Evolutionary conservation across 768 basidiomycete genomes (phyloP), one percentile per base, ranked within the genome.

Genomic region (Trametes meyenii): DNA sequence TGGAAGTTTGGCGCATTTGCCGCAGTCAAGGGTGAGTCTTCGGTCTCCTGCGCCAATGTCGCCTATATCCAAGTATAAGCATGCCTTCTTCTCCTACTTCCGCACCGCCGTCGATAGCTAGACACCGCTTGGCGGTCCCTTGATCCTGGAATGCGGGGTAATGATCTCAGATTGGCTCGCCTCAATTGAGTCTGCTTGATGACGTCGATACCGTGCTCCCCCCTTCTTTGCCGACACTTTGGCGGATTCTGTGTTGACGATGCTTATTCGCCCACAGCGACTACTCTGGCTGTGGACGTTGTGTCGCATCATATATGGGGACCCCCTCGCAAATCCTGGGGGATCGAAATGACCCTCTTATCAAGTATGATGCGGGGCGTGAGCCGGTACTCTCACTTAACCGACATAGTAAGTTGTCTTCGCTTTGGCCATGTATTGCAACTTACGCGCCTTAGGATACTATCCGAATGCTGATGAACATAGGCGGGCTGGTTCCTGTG

Each of bases 311-410:
- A 88, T 63, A 76, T 98, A 42, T 89, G 86, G 79, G 96, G 96
- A 3, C 95, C 96, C 0, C 86, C 89, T 44, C 86, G 87, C 70
- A 90, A 90, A 71, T 87, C 89, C 6, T 99, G 96, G 96, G 94
- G 95, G 0, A 87, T 95, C 55, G 90, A 92, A 75, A 93, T 98
- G 91, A 96, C 96, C 2, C 81, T 96, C 33, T 83, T 94, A 14
- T 85, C 85, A n/a, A 86, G 85, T 60, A 81, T 96, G 68, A 90
- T 95, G 81, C 86, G 95, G 55, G 92, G 93, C 42, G 85, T 90
- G 35, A 87, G 87, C 14, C 81, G 85, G 35, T 92, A 96, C 73
- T 88, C 90, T 11, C 84, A 87, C 44, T 80, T 99, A 14, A 87
- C 92, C 5, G 91, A 96, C 67, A 87, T 98, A 46, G 89, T 90